Conservation (phyloP, 1,139 yeast species). For the Protomyces lactucae-debilis region DNA sequence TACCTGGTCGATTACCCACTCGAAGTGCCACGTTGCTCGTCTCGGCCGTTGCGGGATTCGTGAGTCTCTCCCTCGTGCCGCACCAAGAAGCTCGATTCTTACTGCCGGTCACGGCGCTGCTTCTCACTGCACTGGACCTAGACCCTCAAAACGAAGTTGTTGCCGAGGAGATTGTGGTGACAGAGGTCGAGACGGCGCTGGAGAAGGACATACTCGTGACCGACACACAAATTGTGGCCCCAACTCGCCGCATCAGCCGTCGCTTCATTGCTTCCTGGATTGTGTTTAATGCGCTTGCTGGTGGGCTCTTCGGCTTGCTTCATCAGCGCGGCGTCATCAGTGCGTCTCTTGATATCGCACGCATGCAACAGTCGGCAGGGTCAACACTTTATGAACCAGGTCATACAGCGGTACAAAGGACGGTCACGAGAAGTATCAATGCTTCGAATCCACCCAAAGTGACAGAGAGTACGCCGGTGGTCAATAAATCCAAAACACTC, state of each 20-base stretch:
- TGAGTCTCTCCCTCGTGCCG: conserved; percentile 62
- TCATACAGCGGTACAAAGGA: not conserved
- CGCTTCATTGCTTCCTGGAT: conserved; percentile 49
- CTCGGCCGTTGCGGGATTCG: conserved; percentile 54
- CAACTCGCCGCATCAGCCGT: not conserved
- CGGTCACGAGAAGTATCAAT: too few species aligned
- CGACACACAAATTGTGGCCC: not conserved
- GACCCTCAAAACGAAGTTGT: not conserved
- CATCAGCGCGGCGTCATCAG: conserved; percentile 92
- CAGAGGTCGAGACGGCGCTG: not conserved
- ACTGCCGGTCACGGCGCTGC: conserved; percentile 67
- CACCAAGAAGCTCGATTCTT: conserved; percentile 91
- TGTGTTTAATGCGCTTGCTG: conserved; percentile 56
- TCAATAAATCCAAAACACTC: not conserved
- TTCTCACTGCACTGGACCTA: conserved; percentile 53
- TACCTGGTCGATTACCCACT: conserved; percentile 34
- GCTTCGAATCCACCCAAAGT: not conserved
- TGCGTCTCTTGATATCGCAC: conserved; percentile 45
- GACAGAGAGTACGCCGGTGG: not conserved
- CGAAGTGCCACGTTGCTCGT: not conserved
- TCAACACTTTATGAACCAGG: conserved; percentile 69
- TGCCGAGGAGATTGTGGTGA: conserved; percentile 26
- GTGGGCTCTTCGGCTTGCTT: conserved; percentile 64
- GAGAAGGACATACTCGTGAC: not conserved
- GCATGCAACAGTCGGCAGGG: conserved; percentile 54